A percentile compares a stretch with the other conserved stretches of the same genome.
These are phyloP conservation scores for Trypanosoma avium DNA, from an alignment of 208 protist species.

Conservation along the genomic window DNA sequence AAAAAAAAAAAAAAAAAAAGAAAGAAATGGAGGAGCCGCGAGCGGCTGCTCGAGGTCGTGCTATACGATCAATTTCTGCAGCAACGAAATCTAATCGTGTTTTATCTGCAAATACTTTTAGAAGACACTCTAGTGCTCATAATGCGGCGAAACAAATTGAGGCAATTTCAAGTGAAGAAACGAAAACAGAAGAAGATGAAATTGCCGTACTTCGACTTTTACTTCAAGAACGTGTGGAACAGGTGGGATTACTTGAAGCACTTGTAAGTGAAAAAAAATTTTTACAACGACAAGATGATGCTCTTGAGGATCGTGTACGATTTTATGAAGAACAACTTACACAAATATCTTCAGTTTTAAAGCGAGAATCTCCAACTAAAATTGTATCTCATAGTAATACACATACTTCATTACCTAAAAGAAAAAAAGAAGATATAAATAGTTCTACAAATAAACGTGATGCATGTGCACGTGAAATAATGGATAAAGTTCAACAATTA, in stretches of 20 bases:
- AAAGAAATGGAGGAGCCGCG: constrained; percentile 3
- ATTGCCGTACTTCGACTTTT: neutral
- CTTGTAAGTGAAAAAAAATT: constrained; percentile 25
- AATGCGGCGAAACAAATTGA: neutral
- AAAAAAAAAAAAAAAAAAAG: too few relatives aligned
- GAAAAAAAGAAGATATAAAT: neutral
- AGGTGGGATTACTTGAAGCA: constrained; percentile 9
- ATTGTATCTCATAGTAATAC: neutral
- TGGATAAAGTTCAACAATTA: constrained; percentile 15
- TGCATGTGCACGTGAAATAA: neutral
- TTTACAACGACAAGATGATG: constrained; percentile 10
- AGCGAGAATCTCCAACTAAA: neutral
- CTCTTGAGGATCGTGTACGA: constrained; percentile 4
- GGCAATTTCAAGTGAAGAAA: neutral
- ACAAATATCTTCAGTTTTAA: neutral
- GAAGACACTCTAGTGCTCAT: neutral
- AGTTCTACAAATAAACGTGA: neutral
- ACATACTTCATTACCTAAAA: neutral
- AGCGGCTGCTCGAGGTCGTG: neutral
- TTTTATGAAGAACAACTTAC: constrained; percentile 17
- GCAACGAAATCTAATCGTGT: neutral
- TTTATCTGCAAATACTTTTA: neutral
- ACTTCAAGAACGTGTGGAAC: constrained; percentile 19
- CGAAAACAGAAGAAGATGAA: constrained; percentile 2
- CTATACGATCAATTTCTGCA: neutral